Evolutionary conservation across 805 yeast genomes (phyloP), one percentile per base, ranked within the genome.

Genomic region (Schizosaccharomyces osmophilus): DNA sequence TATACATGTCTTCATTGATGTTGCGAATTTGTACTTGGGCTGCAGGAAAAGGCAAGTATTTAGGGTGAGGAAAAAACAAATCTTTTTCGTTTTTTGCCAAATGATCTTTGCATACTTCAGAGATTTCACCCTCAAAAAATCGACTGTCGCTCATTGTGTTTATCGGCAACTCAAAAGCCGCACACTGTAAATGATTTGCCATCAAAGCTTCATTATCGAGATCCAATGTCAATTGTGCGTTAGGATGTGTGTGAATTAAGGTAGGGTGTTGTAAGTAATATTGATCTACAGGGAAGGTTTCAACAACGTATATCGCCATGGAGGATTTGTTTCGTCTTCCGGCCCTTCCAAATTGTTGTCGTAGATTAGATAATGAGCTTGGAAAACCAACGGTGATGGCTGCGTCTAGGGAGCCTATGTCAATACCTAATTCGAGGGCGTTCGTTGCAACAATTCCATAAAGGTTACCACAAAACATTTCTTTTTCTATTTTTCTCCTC

Each of bases 281-380:
- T 67, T 87, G 95, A 70, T 90, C 95, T 1, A 87, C 80, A 0
- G 97, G 95, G 17, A 83, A 82, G 31, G 82, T 80, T 45, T 93
- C 84, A 1, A 89, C 93, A 13, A 93, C 86, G 61, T 85, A 81
- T 3, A 93, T 73, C 0, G 96, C 90, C 68, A 93, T 72, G 3
- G 96, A 87, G 59, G 93, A 97, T 61, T 79, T 79, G 61, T 78
- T 80, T 65, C 95, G 81, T 69, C 99, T 77, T 19, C 99, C 99
- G 0, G 96, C 97, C 68, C 99, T 78, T 45, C 99, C 99, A 74
- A 93, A 84, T 68, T 93, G 98, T 71, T 93, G 99, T 66, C 89
- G 87, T 68, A 93, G 79, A 64, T 87, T 87, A 60, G 94, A 82
- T 63, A 88, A 77, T 61, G 95, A 85, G 24, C 81, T 74, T 0